Conservation (phyloP, 1,284 basidiomycete genomes). For the Heliocybe sulcata region DNA sequence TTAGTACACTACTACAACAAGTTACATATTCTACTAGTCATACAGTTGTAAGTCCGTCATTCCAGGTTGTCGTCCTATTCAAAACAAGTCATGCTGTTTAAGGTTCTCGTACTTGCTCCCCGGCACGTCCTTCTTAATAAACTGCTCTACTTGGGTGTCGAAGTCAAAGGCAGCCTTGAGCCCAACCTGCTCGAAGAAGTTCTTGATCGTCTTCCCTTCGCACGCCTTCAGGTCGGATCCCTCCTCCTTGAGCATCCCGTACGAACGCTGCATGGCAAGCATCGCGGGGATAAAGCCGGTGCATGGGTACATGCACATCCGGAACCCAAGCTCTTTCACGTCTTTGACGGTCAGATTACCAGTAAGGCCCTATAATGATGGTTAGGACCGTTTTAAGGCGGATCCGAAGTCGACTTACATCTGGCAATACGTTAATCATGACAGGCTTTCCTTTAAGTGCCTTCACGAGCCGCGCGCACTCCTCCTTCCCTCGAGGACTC, state of each 20-base stretch:
- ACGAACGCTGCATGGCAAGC: conserved; percentile 2
- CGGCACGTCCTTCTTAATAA: background rate
- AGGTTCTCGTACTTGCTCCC: conserved; percentile 1
- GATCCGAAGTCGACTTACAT: conserved; percentile 5
- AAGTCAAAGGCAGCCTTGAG: conserved; percentile 2
- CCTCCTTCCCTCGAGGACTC: conserved; percentile 15
- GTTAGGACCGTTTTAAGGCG: no score
- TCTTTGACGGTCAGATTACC: conserved; percentile 17
- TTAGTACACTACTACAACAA: no score
- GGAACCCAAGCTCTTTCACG: conserved; percentile 17
- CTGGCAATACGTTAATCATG: conserved; percentile 20
- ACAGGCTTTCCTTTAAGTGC: conserved; percentile 16
- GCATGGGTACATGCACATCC: conserved; percentile 17
- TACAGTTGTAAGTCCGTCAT: background rate
- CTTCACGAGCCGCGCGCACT: conserved; percentile 15
- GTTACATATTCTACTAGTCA: no score
- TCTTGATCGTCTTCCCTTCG: conserved; percentile 3
- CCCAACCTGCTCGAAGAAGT: conserved; percentile 5
- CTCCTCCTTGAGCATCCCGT: background rate
- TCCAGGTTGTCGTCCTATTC: background rate
- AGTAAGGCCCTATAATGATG: conserved; percentile 10
- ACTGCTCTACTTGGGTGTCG: background rate
- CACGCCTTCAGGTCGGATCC: conserved; percentile 1
- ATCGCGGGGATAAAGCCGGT: conserved; percentile 3
- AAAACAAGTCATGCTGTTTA: background rate